Evolutionary conservation across 2,329 filamentous ascomycete genomes (phyloP).

Genomic region (Calonectria naviculata): DNA sequence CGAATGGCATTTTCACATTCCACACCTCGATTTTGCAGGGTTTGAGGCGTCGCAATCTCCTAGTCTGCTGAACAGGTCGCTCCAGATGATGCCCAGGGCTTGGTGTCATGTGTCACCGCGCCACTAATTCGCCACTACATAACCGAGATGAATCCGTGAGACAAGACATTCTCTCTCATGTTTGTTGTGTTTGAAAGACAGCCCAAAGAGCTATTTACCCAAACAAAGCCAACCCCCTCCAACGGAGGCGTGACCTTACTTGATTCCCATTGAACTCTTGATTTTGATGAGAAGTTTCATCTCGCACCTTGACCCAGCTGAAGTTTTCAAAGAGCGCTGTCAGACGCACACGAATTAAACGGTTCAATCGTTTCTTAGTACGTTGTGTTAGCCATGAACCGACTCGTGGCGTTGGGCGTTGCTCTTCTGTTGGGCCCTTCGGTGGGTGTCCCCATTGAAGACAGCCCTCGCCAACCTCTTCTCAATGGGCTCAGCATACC

Average conservation of each 20-base stretch:
- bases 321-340: not conserved
- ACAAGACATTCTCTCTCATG: not conserved
- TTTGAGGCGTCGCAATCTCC: not conserved
- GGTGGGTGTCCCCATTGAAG: conserved; percentile 43
- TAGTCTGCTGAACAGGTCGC: not conserved
- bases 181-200: not conserved
- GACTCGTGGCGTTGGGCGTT: not conserved
- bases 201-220: too few relatives aligned
- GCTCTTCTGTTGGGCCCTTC: not conserved
- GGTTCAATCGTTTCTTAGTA: not conserved
- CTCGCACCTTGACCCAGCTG: not conserved
- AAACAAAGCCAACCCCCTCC: too few relatives aligned
- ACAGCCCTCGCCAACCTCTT: conserved; percentile 67
- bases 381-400: not conserved
- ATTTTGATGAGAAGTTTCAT: not conserved
- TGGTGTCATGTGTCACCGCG: not conserved
- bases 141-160: not conserved
- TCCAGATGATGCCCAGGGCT: not conserved
- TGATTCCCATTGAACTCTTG: not conserved
- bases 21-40: too few relatives aligned
- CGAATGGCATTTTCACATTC: too few relatives aligned
- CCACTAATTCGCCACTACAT: not conserved
- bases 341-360: not conserved
- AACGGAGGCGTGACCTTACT: too few relatives aligned
- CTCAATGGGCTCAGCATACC: conserved; percentile 61